Evolutionary conservation across 176 grass and related monocot species (phyloP), one percentile per base, ranked within the genome.

Genomic region (Oryza nivara): DNA sequence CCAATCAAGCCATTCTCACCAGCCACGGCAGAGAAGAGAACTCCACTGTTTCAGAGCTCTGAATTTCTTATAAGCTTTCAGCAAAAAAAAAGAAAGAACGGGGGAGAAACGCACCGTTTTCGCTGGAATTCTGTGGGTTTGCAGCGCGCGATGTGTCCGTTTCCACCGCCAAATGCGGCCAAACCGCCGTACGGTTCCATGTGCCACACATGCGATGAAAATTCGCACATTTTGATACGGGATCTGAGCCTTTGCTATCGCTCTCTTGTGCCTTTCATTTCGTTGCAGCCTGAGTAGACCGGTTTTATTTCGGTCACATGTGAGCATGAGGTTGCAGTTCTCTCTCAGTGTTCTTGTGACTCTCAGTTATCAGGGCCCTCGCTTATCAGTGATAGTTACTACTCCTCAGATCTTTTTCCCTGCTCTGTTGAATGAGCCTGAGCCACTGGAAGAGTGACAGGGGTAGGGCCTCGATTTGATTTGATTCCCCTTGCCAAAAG

Each of bases 321-420:
- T 25, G 76, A 36, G 26, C 6, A 1, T 65, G 68, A 72, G 8
- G 13, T 20, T 56, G 16, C 28, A n/a, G 49, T 19, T 19, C 46
- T 67, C 46, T 67, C 56, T 9, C 70, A 4, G 16, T 1, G 58
- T 65, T 64, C 20, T 14, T 32, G 47, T 9, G 71, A 25, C 30
- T 4, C 38, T 19, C 30, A 14, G 28, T 32, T 76, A 88, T 83
- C 80, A 88, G 74, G 75, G 34, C 44, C 32, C 74, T 67, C 44
- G 67, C 86, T 88, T 88, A 88, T 88, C 80, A 83, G 30, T 25
- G 14, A 63, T n/a, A 14, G 79, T 28, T 3, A 38, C 5, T 36
- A 76, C 54, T 16, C 11, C 13, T 28, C 79, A 41, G 72, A 76
- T 63, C 1, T 74, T 69, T 76, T 38, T 4, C 1, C 1, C 9